phyloP scores from a whole-genome alignment of 345 rosid genomes.

The Linum tenue region DNA sequence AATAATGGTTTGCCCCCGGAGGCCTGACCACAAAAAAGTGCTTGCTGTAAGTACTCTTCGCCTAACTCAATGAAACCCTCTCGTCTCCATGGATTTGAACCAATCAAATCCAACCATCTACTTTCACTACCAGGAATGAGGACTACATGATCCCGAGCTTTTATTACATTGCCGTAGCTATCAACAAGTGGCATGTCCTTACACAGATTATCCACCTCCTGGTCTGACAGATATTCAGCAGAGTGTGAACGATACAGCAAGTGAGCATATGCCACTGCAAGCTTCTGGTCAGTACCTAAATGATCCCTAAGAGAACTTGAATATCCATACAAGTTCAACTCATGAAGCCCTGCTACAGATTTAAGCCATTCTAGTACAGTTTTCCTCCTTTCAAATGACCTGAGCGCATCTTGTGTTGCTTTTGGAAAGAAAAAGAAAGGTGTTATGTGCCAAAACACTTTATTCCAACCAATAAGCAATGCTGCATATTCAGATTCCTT shows the following conservation, averaged over 20 bases:
- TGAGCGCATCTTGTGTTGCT: slow-evolving; percentile 28
- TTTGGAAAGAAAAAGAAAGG: slow-evolving; percentile 39
- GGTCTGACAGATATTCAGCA: slow-evolving; percentile 13
- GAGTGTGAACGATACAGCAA: slow-evolving; percentile 39
- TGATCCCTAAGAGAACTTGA: slow-evolving; percentile 16
- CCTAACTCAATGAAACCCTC: slow-evolving; percentile 38
- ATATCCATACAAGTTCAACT: slow-evolving; percentile 20
- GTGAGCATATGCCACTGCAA: slow-evolving; percentile 41
- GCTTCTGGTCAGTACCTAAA: slow-evolving; percentile 25
- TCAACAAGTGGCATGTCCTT: slow-evolving; percentile 46
- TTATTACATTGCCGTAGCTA: slow-evolving; percentile 30
- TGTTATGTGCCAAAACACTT: slow-evolving; percentile 30
- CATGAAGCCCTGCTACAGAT: slow-evolving; percentile 6
- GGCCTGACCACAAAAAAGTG: slow-evolving; percentile 28
- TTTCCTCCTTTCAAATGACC: slow-evolving; percentile 13
- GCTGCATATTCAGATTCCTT: neutral
- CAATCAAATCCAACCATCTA: slow-evolving; percentile 48
- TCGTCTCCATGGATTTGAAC: slow-evolving; percentile 45
- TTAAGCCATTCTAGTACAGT: slow-evolving; percentile 35
- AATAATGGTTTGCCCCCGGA: slow-evolving; percentile 28
- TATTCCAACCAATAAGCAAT: slow-evolving; percentile 55
- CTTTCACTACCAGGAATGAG: slow-evolving; percentile 62
- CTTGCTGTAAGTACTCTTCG: slow-evolving; percentile 37
- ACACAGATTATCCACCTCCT: slow-evolving; percentile 23
- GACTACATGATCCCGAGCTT: slow-evolving; percentile 16